Conservation (phyloP, 2,329 filamentous ascomycete genomes). For the Nemania serpens region DNA sequence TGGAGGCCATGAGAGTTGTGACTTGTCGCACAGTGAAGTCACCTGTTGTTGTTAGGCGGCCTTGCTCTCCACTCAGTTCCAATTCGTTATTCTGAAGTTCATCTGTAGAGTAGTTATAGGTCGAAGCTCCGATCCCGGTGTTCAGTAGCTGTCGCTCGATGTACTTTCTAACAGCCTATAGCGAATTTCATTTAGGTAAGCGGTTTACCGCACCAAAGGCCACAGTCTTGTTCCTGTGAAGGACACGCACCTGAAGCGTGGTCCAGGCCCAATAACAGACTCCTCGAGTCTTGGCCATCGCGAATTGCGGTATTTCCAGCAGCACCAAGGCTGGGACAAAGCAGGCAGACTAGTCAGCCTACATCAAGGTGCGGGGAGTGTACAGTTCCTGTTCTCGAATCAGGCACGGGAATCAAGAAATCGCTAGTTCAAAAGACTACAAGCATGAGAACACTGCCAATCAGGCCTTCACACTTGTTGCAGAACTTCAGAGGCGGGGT, state of each 20-base stretch:
- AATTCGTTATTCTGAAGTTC: background rate
- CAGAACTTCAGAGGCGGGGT: background rate
- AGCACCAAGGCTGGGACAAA: background rate
- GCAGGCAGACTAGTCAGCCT: slow-evolving; percentile 1
- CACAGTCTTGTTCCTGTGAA: background rate
- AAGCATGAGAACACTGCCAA: background rate
- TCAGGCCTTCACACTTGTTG: background rate
- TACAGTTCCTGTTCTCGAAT: background rate
- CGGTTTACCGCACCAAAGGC: background rate
- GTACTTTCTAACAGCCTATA: background rate
- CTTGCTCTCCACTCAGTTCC: background rate
- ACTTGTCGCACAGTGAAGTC: background rate
- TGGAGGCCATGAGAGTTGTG: background rate
- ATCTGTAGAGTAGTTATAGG: background rate
- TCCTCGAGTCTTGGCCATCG: background rate
- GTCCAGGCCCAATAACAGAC: slow-evolving; percentile 1
- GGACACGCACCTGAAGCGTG: background rate
- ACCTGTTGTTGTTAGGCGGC: background rate
- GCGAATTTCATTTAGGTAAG: background rate
- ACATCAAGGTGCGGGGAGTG: background rate
- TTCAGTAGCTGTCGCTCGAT: background rate
- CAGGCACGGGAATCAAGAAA: background rate
- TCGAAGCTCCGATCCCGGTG: background rate
- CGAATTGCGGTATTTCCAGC: background rate
- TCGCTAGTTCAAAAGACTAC: background rate